phyloP scores from a whole-genome alignment of 2,329 filamentous ascomycete species.

The Pyrenochaeta sp. region DNA sequence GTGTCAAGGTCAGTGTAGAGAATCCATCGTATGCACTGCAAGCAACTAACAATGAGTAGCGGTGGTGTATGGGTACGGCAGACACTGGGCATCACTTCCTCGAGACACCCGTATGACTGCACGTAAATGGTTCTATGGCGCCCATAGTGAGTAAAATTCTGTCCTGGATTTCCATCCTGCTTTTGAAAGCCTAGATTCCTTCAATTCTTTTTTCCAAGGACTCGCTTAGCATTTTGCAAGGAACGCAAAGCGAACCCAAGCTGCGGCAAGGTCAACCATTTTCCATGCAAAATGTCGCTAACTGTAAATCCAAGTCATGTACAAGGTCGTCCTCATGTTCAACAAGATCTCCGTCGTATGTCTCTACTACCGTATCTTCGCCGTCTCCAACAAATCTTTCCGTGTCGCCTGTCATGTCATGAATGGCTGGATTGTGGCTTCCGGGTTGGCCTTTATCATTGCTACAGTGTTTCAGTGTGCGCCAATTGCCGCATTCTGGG shows the following conservation, averaged over 20 bases:
- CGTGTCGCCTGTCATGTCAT: conserved; percentile 30
- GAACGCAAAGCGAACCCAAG: neutral
- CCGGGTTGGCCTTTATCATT: conserved; percentile 38
- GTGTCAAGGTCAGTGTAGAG: conserved; percentile 24
- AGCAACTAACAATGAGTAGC: conserved; percentile 15
- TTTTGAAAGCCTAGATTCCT: neutral
- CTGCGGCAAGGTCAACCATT: neutral
- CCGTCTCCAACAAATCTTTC: conserved; percentile 33
- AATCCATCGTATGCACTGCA: neutral
- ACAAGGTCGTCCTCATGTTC: conserved; percentile 48
- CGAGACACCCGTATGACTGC: conserved; percentile 22
- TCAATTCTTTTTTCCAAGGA: neutral
- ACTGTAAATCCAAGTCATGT: conserved; percentile 28
- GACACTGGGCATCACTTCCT: conserved; percentile 22
- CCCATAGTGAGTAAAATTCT: conserved; percentile 24
- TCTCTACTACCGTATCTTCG: conserved; percentile 48
- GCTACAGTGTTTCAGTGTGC: conserved; percentile 46
- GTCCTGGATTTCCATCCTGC: neutral
- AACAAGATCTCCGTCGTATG: conserved; percentile 46
- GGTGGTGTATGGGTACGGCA: conserved; percentile 32
- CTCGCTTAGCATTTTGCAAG: too few species aligned
- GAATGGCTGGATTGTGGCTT: conserved; percentile 43
- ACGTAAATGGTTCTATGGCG: conserved; percentile 41
- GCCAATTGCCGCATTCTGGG: conserved; percentile 42
- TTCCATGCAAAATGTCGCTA: neutral